Base-by-base conservation (phyloP, 2,329 filamentous ascomycete species). In the Penicillium sp. region DNA sequence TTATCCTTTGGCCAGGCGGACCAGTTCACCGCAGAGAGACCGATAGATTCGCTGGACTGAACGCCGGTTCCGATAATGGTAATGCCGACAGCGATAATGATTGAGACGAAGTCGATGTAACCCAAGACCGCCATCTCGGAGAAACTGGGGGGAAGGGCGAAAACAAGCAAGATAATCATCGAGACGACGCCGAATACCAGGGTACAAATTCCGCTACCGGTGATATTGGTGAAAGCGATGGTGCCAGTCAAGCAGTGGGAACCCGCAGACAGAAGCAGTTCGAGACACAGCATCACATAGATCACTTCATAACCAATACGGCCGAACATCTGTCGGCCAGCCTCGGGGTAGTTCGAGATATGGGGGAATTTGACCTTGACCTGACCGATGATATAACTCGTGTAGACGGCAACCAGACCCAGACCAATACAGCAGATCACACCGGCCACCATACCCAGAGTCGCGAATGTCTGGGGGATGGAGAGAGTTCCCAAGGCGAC, bases 401-500 rank as follows among this genome's bases (percentile, higher is more conserved):
- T 73, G 39, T 76, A 76, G 51, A 74, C 75, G 45, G 74, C 73
- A 31, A 76, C 58, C 24, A 71, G 50, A 19, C 69, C 69, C 7
- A 72, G 48, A 28, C 75, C 74, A 2, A 79, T 62, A 18, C 67
- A 70, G 57, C 74, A 62, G 55, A 79, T 73, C 18, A 77, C 71
- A 54, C 77, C 76, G 8, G 71, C 71, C 11, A 78, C 71, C 73
- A 78, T 77, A 31, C 77, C 77, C 5, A 78, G 65, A 9, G 67
- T 74, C 2, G 75, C 75, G 45, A 79, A 77, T 14, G 76, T 75
- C 43, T 68, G 72, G 8, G 77, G 75, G 28, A 78, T 66, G 50
- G 75, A 75, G 56, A 79, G 68, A 26, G 72, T 75, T 44, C 77
- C 78, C 18, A 80, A 70, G 8, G 77, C 76, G 51, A 79, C 79